phyloP scores from a whole-genome alignment of 495 filamentous ascomycete genomes.

The Neurospora sp. region DNA sequence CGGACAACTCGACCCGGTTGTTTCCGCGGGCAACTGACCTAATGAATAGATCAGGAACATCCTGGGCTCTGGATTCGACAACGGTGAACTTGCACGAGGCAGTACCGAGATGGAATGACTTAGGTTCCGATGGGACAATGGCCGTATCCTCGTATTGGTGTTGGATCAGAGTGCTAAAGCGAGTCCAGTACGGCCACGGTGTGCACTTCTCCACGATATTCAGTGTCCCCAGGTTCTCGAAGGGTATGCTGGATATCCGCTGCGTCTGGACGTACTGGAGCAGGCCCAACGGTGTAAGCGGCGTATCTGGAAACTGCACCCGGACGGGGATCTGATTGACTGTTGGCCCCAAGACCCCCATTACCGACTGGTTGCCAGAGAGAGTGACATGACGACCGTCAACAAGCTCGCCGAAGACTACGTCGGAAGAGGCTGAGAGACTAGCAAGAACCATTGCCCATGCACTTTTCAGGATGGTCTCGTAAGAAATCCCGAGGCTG shows the following conservation, averaged over 20 bases:
- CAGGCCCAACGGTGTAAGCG: conserved; percentile 30
- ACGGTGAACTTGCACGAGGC: conserved; percentile 29
- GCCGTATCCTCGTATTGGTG: conserved; percentile 30
- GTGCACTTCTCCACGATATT: conserved; percentile 38
- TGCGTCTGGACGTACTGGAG: conserved; percentile 33
- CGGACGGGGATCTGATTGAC: conserved; percentile 36
- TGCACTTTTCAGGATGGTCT: conserved; percentile 35
- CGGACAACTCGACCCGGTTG: conserved; percentile 25
- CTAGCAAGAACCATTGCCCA: conserved; percentile 40
- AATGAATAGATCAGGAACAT: conserved; percentile 32
- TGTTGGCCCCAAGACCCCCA: conserved; percentile 34
- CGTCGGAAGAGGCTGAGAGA: conserved; percentile 33
- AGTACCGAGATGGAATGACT: conserved; percentile 30
- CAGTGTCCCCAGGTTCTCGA: conserved; percentile 33
- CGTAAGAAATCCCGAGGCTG: conserved; percentile 24
- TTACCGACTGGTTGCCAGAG: conserved; percentile 22
- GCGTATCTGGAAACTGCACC: conserved; percentile 29
- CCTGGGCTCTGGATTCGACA: conserved; percentile 28
- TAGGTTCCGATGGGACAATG: conserved; percentile 20
- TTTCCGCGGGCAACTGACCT: conserved; percentile 23
- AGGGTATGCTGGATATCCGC: conserved; percentile 28
- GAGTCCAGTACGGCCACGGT: conserved; percentile 39
- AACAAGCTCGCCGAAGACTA: conserved; percentile 40
- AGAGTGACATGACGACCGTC: conserved; percentile 37
- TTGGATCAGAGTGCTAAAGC: conserved; percentile 35